Conservation (phyloP, 441 rosid genomes). For the Metrosideros polymorpha region DNA sequence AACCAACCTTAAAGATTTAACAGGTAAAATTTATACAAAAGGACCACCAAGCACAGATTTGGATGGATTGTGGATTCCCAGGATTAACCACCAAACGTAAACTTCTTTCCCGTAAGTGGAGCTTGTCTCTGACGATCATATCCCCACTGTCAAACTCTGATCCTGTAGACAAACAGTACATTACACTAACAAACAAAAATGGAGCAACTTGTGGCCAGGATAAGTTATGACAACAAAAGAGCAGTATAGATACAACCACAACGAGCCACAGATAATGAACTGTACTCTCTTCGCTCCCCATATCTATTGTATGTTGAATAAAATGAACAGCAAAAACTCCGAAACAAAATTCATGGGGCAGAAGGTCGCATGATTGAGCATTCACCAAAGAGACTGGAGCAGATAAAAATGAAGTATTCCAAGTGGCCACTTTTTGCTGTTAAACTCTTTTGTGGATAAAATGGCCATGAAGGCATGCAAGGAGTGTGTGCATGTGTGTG, state of each 20-base stretch:
- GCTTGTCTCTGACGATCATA: not conserved
- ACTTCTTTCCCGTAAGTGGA: not conserved
- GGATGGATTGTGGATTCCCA: not conserved
- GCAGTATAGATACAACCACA: not conserved
- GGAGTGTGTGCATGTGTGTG: not conserved
- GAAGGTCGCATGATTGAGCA: not conserved
- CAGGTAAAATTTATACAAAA: slow-evolving; percentile 3
- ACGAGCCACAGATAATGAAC: not conserved
- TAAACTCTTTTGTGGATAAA: not conserved
- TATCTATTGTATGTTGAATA: not conserved
- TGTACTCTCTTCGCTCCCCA: not conserved
- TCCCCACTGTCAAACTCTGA: not conserved
- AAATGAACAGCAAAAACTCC: not conserved
- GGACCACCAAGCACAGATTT: not conserved
- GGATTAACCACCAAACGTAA: not conserved
- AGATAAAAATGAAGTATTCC: not conserved
- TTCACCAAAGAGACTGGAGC: not conserved
- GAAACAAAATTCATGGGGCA: not conserved
- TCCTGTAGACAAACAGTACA: not conserved
- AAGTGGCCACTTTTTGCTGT: not conserved
- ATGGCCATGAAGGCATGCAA: not conserved
- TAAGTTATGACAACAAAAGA: not conserved
- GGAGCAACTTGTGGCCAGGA: not conserved
- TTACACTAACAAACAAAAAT: not conserved
- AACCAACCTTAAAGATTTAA: slow-evolving; percentile 6